These are phyloP conservation scores for Anacardium occidentale DNA, from an alignment of 345 rosid genomes.

Conservation along the genomic window DNA sequence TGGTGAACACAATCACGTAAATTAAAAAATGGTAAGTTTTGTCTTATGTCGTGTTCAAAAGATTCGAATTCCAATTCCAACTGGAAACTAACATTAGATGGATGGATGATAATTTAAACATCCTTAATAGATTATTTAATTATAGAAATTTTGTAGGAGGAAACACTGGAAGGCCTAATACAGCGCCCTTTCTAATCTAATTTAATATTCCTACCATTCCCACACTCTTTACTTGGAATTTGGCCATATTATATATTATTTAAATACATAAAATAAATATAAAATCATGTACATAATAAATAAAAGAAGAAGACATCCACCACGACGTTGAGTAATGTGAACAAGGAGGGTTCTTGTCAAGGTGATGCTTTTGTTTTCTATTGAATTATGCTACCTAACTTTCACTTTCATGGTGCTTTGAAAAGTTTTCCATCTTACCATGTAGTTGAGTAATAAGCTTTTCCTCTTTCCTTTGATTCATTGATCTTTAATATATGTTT, in stretches of 20 bases:
- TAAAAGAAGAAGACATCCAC: no score
- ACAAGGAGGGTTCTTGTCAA: neutral
- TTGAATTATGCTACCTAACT: neutral
- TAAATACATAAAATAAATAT: no score
- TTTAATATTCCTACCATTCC: neutral
- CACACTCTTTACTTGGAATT: neutral
- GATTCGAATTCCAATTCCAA: neutral
- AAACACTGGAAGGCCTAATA: constrained; percentile 15
- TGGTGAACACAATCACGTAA: neutral
- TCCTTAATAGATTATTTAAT: neutral
- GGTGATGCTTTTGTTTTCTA: neutral
- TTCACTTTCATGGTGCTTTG: no score
- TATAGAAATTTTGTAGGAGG: neutral
- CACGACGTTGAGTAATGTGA: neutral
- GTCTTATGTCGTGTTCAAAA: constrained; percentile 16
- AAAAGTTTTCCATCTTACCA: no score
- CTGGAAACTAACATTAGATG: neutral
- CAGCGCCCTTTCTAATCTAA: neutral
- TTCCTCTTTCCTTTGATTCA: no score
- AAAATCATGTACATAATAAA: no score
- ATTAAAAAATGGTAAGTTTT: neutral
- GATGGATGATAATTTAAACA: neutral
- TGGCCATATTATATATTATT: no score
- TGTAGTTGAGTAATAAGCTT: no score
- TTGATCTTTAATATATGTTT: no score